Conservation (phyloP, 805 yeast species). For the Osmozyma mogii region DNA sequence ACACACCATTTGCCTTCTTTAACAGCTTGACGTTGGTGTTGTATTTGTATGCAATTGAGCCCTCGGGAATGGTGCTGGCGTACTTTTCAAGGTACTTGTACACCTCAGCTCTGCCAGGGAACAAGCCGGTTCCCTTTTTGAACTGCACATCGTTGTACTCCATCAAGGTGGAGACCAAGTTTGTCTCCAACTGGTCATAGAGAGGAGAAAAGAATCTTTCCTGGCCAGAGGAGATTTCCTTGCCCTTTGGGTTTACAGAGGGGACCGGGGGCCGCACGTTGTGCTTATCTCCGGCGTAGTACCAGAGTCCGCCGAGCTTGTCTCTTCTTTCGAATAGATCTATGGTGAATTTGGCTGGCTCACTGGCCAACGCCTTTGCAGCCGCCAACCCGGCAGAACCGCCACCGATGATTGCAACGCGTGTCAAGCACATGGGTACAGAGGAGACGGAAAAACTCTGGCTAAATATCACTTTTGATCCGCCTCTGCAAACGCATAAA, state of each 20-base stretch:
- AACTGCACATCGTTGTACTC: slow-evolving; percentile 50
- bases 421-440: background rate
- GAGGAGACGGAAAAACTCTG: no score
- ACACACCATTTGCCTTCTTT: slow-evolving; percentile 10
- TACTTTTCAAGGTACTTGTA: slow-evolving; percentile 53
- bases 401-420: slow-evolving; percentile 65
- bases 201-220: slow-evolving; percentile 14
- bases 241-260: slow-evolving; percentile 14
- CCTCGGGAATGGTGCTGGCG: slow-evolving; percentile 27
- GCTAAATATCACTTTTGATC: no score
- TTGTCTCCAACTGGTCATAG: slow-evolving; percentile 18
- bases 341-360: slow-evolving; percentile 37
- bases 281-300: slow-evolving; percentile 32
- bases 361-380: slow-evolving; percentile 55
- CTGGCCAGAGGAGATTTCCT: slow-evolving; percentile 7
- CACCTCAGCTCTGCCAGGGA: slow-evolving; percentile 57
- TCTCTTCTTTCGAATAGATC: slow-evolving; percentile 53
- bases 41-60: slow-evolving; percentile 31
- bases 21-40: slow-evolving; percentile 42
- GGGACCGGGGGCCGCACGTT: slow-evolving; percentile 14
- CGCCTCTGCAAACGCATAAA: no score
- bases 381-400: slow-evolving; percentile 70
- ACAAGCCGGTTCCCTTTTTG: slow-evolving; percentile 38
- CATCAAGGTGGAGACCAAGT: slow-evolving; percentile 41
- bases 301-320: slow-evolving; percentile 78